Percentiles rank a stretch among this genome's conserved stretches.
Conservation (phyloP, 352 stramenopile species). For the Halophytophthora batemanensis region DNA sequence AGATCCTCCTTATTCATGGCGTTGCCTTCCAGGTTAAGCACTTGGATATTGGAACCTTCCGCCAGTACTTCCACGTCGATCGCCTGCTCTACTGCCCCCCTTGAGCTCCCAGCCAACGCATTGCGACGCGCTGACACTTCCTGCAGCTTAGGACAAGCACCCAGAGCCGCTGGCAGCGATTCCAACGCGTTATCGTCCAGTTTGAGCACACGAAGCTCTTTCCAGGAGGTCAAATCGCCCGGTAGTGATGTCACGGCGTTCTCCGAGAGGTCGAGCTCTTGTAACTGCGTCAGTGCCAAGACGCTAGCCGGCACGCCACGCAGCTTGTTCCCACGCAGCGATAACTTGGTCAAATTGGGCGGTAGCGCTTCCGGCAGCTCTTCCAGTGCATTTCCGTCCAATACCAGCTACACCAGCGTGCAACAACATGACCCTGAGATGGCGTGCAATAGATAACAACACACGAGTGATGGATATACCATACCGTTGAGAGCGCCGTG, state of each 20-base stretch:
- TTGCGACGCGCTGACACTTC: conserved; percentile 69
- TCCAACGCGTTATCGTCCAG: conserved; percentile 60
- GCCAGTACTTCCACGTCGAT: conserved; percentile 59
- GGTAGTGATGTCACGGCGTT: conserved; percentile 53
- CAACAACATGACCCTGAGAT: background rate
- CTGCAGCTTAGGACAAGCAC: conserved; percentile 63
- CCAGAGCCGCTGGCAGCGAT: conserved; percentile 44
- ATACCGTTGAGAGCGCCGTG: conserved; percentile 65
- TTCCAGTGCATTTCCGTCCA: conserved; percentile 69
- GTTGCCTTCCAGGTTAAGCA: conserved; percentile 83
- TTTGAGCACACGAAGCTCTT: conserved; percentile 62
- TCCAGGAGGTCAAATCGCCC: conserved; percentile 36
- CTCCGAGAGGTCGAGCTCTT: conserved; percentile 69
- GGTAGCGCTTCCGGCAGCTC: conserved; percentile 54
- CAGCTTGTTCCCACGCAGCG: conserved; percentile 62
- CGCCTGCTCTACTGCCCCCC: conserved; percentile 22
- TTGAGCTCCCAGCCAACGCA: conserved; percentile 25
- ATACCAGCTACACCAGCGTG: conserved; percentile 40
- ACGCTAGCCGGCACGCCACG: conserved; percentile 40
- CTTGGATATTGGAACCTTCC: conserved; percentile 55
- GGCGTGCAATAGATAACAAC: background rate
- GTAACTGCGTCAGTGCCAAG: conserved; percentile 42
- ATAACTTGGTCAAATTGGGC: conserved; percentile 75
- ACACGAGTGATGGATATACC: background rate
- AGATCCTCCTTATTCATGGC: conserved; percentile 76